Evolutionary conservation across 2,329 filamentous ascomycete genomes (phyloP).

Genomic region (Aspergillus pseudotamarii): DNA sequence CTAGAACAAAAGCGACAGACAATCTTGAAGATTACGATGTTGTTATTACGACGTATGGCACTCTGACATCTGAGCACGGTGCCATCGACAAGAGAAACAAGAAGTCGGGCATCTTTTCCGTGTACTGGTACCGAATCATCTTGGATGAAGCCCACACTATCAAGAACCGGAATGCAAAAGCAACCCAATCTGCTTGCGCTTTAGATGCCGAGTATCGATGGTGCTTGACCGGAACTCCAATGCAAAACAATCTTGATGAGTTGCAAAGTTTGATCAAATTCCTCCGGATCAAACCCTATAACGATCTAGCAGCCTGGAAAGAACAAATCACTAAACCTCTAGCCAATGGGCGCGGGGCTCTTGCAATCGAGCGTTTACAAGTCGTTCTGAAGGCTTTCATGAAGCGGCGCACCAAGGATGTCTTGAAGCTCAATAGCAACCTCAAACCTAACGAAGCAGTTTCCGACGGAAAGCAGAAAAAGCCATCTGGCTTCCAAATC

Average conservation of each 20-base stretch:
- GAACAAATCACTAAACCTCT: slow-evolving; percentile 87
- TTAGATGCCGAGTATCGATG: slow-evolving; percentile 85
- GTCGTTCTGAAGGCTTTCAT: slow-evolving; percentile 89
- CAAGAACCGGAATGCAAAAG: slow-evolving; percentile 96
- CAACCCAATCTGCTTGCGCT: slow-evolving; percentile 87
- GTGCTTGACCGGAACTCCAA: slow-evolving; percentile 94
- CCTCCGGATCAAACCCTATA: slow-evolving; percentile 86
- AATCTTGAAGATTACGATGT: slow-evolving; percentile 87
- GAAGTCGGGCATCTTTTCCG: slow-evolving; percentile 82
- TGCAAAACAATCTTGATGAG: slow-evolving; percentile 98
- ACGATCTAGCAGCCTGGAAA: slow-evolving; percentile 84
- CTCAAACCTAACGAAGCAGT: slow-evolving; percentile 69
- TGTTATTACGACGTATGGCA: slow-evolving; percentile 96
- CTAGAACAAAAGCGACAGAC: slow-evolving; percentile 75
- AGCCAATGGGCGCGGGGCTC: slow-evolving; percentile 84
- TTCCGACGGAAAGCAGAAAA: slow-evolving; percentile 53
- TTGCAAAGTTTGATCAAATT: slow-evolving; percentile 93
- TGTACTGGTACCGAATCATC: slow-evolving; percentile 94
- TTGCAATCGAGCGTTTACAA: slow-evolving; percentile 85
- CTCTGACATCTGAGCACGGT: slow-evolving; percentile 86
- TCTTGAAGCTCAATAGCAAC: slow-evolving; percentile 85
- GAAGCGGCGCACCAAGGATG: slow-evolving; percentile 97
- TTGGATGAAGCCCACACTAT: slow-evolving; percentile 97
- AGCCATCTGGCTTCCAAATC: slow-evolving; percentile 75
- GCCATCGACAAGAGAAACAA: slow-evolving; percentile 64